Base-by-base conservation (phyloP, 495 filamentous ascomycete species). In the Penicillium diatomitis region DNA sequence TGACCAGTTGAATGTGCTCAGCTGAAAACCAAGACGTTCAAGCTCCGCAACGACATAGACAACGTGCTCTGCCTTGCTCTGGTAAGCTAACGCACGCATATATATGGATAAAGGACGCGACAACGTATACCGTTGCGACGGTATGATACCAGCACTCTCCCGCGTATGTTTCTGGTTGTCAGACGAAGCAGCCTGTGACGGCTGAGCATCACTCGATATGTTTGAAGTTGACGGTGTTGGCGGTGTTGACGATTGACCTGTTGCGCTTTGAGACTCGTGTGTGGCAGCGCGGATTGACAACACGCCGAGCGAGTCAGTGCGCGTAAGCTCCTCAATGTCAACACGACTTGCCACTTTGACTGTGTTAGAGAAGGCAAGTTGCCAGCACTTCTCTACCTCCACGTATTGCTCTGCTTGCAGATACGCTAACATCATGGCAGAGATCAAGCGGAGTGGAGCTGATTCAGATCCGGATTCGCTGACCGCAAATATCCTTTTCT, bases 361-460 rank as follows among this genome's bases (percentile, higher is more conserved):
- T 4, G 81, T 77, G 49, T 74, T 70, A 29, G 68, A 53, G 31
- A 83, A 66, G 5, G 79, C 72, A 29, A 86, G 62, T 4, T 77
- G 49, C 88, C 88, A 94, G 36, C 74, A 84, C 48, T 76, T 60
- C 42, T 77, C 75, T 29, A 90, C 80, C 39, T 77, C 74, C 28
- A 76, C 67, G 49, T 76, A 74, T 32, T 84, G 69, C 6, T 67
- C 57, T 20, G 78, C 77, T 33, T 72, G 66, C 27, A 78, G 62
- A 57, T 85, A 73, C 4, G 77, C 67, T 3, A 71, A 59, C 84
- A 92, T 90, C 29, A 88, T 62, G 6, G 81, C 74, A 44, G 73
- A 72, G 8, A 91, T 63, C 40, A 90, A 66, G 7, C 64, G 60
- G 36, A 87, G 59, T 1, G 87, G 83, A 3, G 68, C 53, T 6